Percentiles rank a stretch among this genome's conserved stretches.
These are phyloP conservation scores for Trichoderma atroviride DNA, from an alignment of 2,329 filamentous ascomycete species.

Conservation along the genomic window DNA sequence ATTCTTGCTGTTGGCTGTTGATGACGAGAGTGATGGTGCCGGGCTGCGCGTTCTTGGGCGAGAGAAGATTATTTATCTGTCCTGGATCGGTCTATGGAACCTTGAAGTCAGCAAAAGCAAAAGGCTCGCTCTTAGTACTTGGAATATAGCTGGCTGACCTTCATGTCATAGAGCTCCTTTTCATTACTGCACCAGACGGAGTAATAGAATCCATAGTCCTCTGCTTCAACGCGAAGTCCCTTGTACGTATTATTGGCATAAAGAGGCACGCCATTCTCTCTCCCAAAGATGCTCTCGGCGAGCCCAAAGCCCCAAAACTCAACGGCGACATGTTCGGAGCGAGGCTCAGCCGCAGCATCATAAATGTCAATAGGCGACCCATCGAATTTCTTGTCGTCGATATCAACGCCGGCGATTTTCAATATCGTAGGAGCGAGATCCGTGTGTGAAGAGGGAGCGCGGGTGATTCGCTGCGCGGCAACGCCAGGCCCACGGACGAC, in stretches of 20 bases:
- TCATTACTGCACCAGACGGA: conserved; percentile 71
- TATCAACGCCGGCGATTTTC: conserved; percentile 45
- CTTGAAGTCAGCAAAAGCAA: conserved; percentile 21
- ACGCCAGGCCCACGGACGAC: conserved; percentile 59
- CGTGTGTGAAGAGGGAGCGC: conserved; percentile 61
- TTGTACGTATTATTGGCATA: conserved; percentile 62
- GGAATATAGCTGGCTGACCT: conserved; percentile 35
- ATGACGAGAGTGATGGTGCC: conserved; percentile 36
- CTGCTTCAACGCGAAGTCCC: conserved; percentile 55
- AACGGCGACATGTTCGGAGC: conserved; percentile 57
- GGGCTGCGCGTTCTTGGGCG: conserved; percentile 29
- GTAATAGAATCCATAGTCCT: conserved; percentile 64
- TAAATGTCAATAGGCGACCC: conserved; percentile 55
- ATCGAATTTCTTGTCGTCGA: conserved; percentile 52
- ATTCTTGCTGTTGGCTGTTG: conserved; percentile 27
- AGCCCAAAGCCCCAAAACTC: conserved; percentile 57
- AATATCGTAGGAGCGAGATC: conserved; percentile 66
- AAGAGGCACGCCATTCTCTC: conserved; percentile 23
- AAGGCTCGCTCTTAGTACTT: background rate
- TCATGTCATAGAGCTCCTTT: conserved; percentile 66
- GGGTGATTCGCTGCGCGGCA: conserved; percentile 41
- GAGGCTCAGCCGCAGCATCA: conserved; percentile 34
- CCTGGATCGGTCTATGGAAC: conserved; percentile 52
- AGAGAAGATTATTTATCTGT: conserved; percentile 51
- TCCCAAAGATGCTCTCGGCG: conserved; percentile 42